Percentiles rank a stretch among this genome's conserved stretches.
Conservation (phyloP, 2,329 filamentous ascomycete genomes). For the Pyricularia pennisetigena region DNA sequence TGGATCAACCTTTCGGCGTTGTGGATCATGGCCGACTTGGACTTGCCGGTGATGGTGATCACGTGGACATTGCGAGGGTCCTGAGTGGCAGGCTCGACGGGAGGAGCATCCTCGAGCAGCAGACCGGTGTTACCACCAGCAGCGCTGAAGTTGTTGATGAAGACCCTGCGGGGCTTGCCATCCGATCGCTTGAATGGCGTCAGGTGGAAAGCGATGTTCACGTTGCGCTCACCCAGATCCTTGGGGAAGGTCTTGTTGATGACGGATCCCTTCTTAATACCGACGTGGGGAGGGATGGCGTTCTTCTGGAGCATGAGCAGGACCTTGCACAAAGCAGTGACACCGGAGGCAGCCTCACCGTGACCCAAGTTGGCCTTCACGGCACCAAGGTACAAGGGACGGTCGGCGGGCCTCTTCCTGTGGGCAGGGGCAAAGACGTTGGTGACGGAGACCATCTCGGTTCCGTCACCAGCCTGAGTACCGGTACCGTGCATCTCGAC, state of each 20-base stretch:
- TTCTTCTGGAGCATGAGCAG: constrained; percentile 55
- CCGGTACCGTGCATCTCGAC: constrained; percentile 88
- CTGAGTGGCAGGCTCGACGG: constrained; percentile 14
- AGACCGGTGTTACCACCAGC: constrained; percentile 63
- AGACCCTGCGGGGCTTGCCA: constrained; percentile 35
- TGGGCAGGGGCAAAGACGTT: constrained; percentile 37
- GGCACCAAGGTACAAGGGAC: constrained; percentile 52
- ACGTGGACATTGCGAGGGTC: constrained; percentile 49
- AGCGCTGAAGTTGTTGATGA: constrained; percentile 62
- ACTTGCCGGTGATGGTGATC: constrained; percentile 49
- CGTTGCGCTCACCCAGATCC: constrained; percentile 45
- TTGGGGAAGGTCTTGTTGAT: constrained; percentile 51
- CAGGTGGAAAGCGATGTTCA: constrained; percentile 46
- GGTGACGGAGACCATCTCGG: constrained; percentile 71
- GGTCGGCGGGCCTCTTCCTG: constrained; percentile 32
- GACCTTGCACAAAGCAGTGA: constrained; percentile 54
- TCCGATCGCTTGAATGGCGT: constrained; percentile 39
- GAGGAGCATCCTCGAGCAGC: constrained; percentile 51
- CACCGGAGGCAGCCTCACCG: constrained; percentile 50
- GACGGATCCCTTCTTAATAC: constrained; percentile 45
- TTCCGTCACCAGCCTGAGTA: constrained; percentile 74
- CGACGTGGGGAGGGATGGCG: constrained; percentile 54
- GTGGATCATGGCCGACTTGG: constrained; percentile 42
- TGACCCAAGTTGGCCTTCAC: constrained; percentile 58
- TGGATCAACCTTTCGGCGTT: constrained; percentile 46